Evolutionary conservation across 1,284 basidiomycete species (phyloP).

Genomic region (Ceratobasidium sp.): DNA sequence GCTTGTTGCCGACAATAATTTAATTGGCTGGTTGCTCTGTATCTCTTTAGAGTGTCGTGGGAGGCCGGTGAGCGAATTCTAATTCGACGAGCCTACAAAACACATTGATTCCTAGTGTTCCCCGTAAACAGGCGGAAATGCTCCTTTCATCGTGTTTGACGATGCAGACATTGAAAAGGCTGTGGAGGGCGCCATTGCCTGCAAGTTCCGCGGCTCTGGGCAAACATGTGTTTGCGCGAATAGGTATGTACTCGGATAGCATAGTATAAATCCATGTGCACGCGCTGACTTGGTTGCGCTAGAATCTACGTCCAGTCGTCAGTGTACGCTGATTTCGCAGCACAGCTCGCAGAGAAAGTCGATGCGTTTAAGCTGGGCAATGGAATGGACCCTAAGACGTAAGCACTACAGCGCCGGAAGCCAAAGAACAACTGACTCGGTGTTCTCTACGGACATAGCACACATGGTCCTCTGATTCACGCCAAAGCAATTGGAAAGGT

Average conservation of each 20-base stretch:
- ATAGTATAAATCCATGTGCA: background rate
- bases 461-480: conserved; percentile 96
- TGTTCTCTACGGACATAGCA: conserved; percentile 55
- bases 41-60: conserved; percentile 70
- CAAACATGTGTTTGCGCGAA: conserved; percentile 72
- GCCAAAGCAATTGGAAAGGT: conserved; percentile 88
- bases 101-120: background rate
- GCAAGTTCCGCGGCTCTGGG: conserved; percentile 93
- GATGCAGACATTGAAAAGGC: conserved; percentile 95
- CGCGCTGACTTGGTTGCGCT: conserved; percentile 71
- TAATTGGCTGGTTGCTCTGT: background rate
- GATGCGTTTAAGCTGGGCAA: conserved; percentile 91
- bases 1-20: conserved; percentile 33
- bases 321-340: conserved; percentile 87
- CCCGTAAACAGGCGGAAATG: conserved; percentile 71
- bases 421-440: background rate
- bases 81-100: background rate
- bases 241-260: conserved; percentile 47
- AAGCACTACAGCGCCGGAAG: conserved; percentile 53
- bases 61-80: conserved; percentile 67
- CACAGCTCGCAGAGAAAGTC: conserved; percentile 83
- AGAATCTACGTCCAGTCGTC: conserved; percentile 87
- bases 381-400: conserved; percentile 84
- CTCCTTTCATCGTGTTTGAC: conserved; percentile 96
- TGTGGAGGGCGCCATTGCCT: conserved; percentile 87